These are phyloP conservation scores for Spironucleus salmonicida DNA, from an alignment of 208 protist genomes.

Conservation along the genomic window DNA sequence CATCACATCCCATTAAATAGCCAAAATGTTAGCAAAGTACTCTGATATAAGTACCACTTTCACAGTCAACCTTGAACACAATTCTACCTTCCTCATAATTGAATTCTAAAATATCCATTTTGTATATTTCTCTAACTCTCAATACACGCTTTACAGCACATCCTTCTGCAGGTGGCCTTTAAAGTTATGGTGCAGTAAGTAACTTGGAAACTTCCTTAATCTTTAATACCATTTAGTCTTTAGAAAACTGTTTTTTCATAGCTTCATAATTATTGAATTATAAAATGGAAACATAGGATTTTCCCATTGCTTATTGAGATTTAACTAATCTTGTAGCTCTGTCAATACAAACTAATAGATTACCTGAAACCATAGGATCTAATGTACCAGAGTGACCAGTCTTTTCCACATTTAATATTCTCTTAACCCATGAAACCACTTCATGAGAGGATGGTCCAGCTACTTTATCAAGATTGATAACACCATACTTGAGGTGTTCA, in stretches of 20 bases:
- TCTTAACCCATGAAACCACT: slow-evolving; percentile 97
- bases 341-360: slow-evolving; percentile 94
- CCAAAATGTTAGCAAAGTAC: slow-evolving; percentile 98
- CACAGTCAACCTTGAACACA: slow-evolving; percentile 91
- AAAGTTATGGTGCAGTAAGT: slow-evolving; percentile 91
- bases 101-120: slow-evolving; percentile 90
- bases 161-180: slow-evolving; percentile 85
- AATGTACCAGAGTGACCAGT: slow-evolving; percentile 96
- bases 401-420: slow-evolving; percentile 91
- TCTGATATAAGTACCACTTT: slow-evolving; percentile 99
- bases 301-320: slow-evolving; percentile 89
- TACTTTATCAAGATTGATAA: slow-evolving; percentile 99
- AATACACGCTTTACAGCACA: slow-evolving; percentile 90
- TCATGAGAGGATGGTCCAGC: slow-evolving; percentile 98
- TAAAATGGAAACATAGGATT: slow-evolving; percentile 95
- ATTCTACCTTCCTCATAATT: slow-evolving; percentile 80
- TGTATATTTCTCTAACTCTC: slow-evolving; percentile 94
- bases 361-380: slow-evolving; percentile 92
- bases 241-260: neutral
- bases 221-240: neutral
- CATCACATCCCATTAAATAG: slow-evolving; percentile 84
- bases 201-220: slow-evolving; percentile 64
- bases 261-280: slow-evolving; percentile 63
- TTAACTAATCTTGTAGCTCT: slow-evolving; percentile 96
- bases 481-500: slow-evolving; percentile 92